Percentiles rank a stretch among this genome's conserved stretches.
These are phyloP conservation scores for Hypoxylon sp. DNA, from an alignment of 2,329 filamentous ascomycete species.

Conservation along the genomic window DNA sequence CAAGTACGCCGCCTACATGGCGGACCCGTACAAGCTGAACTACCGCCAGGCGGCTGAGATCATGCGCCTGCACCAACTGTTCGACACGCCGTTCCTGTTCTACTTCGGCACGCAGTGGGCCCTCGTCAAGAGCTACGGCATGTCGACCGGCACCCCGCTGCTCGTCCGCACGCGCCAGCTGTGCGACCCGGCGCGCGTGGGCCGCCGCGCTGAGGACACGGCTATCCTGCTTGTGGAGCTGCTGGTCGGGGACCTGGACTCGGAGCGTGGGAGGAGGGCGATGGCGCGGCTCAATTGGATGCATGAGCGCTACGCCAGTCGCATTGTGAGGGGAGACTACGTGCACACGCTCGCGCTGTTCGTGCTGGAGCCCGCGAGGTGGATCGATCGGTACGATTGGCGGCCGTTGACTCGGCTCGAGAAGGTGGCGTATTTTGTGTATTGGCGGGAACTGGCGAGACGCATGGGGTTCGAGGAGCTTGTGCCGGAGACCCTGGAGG, in stretches of 20 bases:
- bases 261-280: conserved; percentile 38
- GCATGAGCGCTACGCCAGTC: conserved; percentile 43
- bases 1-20: conserved; percentile 39
- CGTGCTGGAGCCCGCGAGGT: conserved; percentile 46
- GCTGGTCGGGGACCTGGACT: conserved; percentile 40
- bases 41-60: conserved; percentile 43
- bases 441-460: conserved; percentile 47
- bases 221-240: conserved; percentile 44
- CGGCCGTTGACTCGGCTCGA: conserved; percentile 43
- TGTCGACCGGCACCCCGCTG: conserved; percentile 43
- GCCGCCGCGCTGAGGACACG: conserved; percentile 47
- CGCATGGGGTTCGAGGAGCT: conserved; percentile 46
- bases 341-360: conserved; percentile 48
- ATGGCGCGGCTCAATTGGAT: conserved; percentile 45
- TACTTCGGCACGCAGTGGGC: conserved; percentile 45
- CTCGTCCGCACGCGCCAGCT: conserved; percentile 44
- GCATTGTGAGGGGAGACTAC: conserved; percentile 40
- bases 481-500: conserved; percentile 44
- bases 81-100: conserved; percentile 43
- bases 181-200: conserved; percentile 39
- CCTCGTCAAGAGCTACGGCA: conserved; percentile 45
- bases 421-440: conserved; percentile 43
- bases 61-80: conserved; percentile 40
- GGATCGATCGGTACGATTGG: conserved; percentile 48
- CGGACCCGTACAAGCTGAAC: conserved; percentile 40